Conservation (phyloP, 192 early-diverging fungal genomes). For the Backusella liffmaniae region DNA sequence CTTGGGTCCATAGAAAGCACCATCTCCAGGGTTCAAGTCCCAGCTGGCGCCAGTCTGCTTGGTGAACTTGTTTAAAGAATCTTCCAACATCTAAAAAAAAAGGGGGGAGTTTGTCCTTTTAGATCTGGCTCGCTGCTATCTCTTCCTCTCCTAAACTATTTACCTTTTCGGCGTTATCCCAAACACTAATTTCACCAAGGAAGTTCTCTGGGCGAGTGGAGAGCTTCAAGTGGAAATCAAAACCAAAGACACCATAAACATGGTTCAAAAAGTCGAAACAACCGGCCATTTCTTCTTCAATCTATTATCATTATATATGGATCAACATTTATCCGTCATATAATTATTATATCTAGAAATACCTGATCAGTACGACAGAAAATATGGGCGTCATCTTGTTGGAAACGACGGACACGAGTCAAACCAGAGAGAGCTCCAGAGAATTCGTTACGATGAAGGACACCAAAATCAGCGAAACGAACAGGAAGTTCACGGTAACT, state of each 20-base stretch:
- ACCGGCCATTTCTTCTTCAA: slow-evolving; percentile 79
- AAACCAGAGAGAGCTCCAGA: slow-evolving; percentile 93
- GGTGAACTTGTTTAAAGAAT: slow-evolving; percentile 73
- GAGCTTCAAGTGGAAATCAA: slow-evolving; percentile 85
- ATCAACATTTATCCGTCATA: too few relatives aligned
- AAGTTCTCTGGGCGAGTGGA: slow-evolving; percentile 97
- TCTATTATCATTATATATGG: slow-evolving; percentile 28
- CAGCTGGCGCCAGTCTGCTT: slow-evolving; percentile 58
- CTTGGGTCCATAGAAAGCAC: slow-evolving; percentile 99
- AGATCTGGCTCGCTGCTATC: too few relatives aligned
- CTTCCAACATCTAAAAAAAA: slow-evolving; percentile 52
- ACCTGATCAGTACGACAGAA: slow-evolving; percentile 89
- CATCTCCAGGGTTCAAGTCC: slow-evolving; percentile 93
- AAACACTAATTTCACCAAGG: slow-evolving; percentile 85
- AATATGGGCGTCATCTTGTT: slow-evolving; percentile 99
- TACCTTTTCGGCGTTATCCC: slow-evolving; percentile 90
- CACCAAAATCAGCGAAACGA: slow-evolving; percentile 97
- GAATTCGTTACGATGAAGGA: slow-evolving; percentile 92
- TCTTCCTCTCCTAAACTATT: background rate
- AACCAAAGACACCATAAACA: slow-evolving; percentile 94
- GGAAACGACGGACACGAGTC: slow-evolving; percentile 97
- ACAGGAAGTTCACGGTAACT: slow-evolving; percentile 96
- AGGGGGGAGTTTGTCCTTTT: too few relatives aligned
- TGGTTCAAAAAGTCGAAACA: slow-evolving; percentile 87
- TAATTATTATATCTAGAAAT: background rate